Base-by-base conservation (phyloP, 192 early-diverging fungal species). In the Entomortierella chlamydospora region DNA sequence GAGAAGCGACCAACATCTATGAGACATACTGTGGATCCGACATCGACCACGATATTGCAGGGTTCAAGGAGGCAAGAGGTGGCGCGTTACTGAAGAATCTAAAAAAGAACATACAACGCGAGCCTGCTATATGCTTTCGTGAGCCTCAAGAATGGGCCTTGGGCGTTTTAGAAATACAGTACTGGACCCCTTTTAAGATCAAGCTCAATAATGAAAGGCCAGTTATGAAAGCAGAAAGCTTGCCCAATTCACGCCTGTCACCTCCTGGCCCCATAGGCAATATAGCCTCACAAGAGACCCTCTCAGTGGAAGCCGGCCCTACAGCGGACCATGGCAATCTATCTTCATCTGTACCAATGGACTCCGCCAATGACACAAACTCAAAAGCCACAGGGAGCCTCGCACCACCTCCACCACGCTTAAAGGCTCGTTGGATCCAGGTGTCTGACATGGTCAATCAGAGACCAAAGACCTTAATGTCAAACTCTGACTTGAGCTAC, bases 381-480 rank as follows among this genome's bases (percentile, higher is more conserved):
- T 37, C 34, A 37, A 10, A 10, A 37, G 34, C 34, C 34, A 7
- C 34, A 10, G 34, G 10, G 34, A 37, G 34, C 34, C 4, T 20
- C 20, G 20, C 15, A 17, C 45, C 45, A 15, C 45, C 15, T 11
- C 15, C 60, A 4, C n/a, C 53, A 37, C 50, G 7, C 1, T 23
- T 37, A 13, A 25, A 25, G 6, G 49, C 63, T 11, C 33, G 62
- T 5, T 37, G 53, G 55, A 59, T 78, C 23, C 25, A 78, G 8
- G n/a, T 78, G 51, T 31, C 74, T 0, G 74, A 78, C 37, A 78
- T 78, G 74, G 49, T 64, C 45, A 67, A 78, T 20, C 54, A 60
- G 10, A 47, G 74, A 54, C 67, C 74, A 4, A 78, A 78, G 67
- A 78, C 74, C 1, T 47, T 78, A 20, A 78, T 78, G 67, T 64